These are phyloP conservation scores for Phialophora chinensis DNA, from an alignment of 2,329 filamentous ascomycete species.

Conservation along the genomic window DNA sequence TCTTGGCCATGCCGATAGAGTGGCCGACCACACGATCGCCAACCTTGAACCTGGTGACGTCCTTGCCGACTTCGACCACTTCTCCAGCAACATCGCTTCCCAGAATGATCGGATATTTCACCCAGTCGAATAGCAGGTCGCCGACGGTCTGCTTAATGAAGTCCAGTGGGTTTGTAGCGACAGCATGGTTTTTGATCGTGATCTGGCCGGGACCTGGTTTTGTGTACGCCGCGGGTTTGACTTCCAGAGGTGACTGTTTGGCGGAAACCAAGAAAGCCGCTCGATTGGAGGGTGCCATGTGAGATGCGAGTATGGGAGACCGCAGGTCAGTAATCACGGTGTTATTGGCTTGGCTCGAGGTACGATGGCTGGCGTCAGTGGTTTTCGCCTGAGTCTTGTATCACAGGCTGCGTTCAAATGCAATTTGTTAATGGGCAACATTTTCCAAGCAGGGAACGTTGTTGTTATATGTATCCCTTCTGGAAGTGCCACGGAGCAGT, in stretches of 20 bases:
- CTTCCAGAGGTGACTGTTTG: slow-evolving; percentile 33
- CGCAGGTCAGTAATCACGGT: background rate
- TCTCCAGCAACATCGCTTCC: slow-evolving; percentile 55
- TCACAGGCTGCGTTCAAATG: background rate
- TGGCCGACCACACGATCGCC: slow-evolving; percentile 53
- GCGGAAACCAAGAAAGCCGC: slow-evolving; percentile 36
- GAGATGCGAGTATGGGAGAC: background rate
- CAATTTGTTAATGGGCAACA: background rate
- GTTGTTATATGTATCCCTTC: background rate
- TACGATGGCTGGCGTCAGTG: background rate
- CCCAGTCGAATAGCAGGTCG: slow-evolving; percentile 38
- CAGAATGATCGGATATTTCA: slow-evolving; percentile 47
- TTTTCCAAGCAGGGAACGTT: background rate
- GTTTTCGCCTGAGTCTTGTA: background rate
- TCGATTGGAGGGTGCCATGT: slow-evolving; percentile 30
- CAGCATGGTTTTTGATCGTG: slow-evolving; percentile 39
- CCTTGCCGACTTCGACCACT: slow-evolving; percentile 54
- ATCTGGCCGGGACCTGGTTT: slow-evolving; percentile 37
- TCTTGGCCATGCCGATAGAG: slow-evolving; percentile 31
- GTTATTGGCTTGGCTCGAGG: background rate
- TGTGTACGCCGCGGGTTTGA: slow-evolving; percentile 33
- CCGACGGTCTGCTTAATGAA: slow-evolving; percentile 43
- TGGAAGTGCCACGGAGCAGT: background rate
- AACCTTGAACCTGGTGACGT: slow-evolving; percentile 52
- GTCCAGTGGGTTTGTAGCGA: slow-evolving; percentile 46